phyloP scores from a whole-genome alignment of 2,329 filamentous ascomycete genomes.

The Colletotrichum sidae region DNA sequence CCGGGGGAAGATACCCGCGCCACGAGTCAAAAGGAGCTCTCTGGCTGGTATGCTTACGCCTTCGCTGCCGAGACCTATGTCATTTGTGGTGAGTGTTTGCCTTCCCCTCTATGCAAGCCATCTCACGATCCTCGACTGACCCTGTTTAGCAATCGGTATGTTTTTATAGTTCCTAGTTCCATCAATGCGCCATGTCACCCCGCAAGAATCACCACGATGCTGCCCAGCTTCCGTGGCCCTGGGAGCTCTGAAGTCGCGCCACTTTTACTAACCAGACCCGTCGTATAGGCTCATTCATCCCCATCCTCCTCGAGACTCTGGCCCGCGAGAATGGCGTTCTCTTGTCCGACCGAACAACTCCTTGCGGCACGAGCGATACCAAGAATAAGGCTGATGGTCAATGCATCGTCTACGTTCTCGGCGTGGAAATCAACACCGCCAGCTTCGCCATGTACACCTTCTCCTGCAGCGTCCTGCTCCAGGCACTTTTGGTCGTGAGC shows the following conservation, averaged over 20 bases:
- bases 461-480: conserved; percentile 88
- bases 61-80: conserved; percentile 98
- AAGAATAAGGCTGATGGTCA: conserved; percentile 67
- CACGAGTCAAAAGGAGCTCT: conserved; percentile 87
- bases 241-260: not conserved
- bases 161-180: conserved; percentile 1
- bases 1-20: conserved; percentile 87
- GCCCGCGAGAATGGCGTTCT: conserved; percentile 93
- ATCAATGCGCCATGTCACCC: not conserved
- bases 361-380: conserved; percentile 76
- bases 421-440: conserved; percentile 91
- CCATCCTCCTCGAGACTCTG: conserved; percentile 93
- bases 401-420: conserved; percentile 86
- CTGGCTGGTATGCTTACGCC: conserved; percentile 95
- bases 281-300: conserved; percentile 85
- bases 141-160: conserved; percentile 44
- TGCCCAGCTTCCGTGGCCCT: not conserved
- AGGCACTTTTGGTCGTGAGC: conserved; percentile 91
- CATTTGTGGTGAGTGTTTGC: conserved; percentile 78
- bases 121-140: conserved; percentile 20
- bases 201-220: not conserved
- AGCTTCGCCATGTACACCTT: conserved; percentile 99
- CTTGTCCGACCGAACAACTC: conserved; percentile 78
- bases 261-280: conserved; percentile 25
- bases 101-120: not conserved